phyloP scores from a whole-genome alignment of 2,329 filamentous ascomycete genomes.

The Aspergillus bombycis region DNA sequence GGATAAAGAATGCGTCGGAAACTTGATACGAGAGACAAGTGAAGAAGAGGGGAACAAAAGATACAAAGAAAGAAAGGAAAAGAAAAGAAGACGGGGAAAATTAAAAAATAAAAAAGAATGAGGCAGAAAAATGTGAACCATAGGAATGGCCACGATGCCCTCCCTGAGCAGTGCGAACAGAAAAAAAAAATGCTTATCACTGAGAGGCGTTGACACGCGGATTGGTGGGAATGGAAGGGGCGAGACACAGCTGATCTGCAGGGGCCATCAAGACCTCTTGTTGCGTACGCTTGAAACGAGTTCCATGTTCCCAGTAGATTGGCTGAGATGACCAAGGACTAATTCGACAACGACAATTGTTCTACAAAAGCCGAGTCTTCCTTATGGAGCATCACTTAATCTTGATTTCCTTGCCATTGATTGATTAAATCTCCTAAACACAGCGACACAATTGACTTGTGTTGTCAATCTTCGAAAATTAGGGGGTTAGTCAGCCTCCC shows the following conservation, averaged over 20 bases:
- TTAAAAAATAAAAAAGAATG: slow-evolving; percentile 8
- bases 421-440: not conserved
- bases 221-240: slow-evolving; percentile 12
- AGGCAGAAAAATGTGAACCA: slow-evolving; percentile 5
- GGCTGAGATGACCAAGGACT: not conserved
- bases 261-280: not conserved
- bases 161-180: not conserved
- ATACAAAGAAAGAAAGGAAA: slow-evolving; percentile 1
- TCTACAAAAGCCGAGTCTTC: not conserved
- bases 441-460: no score
- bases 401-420: not conserved
- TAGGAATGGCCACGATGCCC: slow-evolving; percentile 10
- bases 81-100: slow-evolving; percentile 11
- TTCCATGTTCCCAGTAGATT: slow-evolving; percentile 4
- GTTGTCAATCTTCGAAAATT: no score
- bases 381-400: not conserved
- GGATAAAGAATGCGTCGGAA: not conserved
- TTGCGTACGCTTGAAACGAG: not conserved
- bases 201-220: not conserved
- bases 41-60: slow-evolving; percentile 11
- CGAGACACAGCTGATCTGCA: slow-evolving; percentile 9
- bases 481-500: not conserved
- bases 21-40: not conserved
- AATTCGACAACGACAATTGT: not conserved
- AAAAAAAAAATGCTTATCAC: slow-evolving; percentile 4